A percentile compares a stretch with the other conserved stretches of the same genome.
These are phyloP conservation scores for Sporothrix phasma DNA, from an alignment of 2,329 filamentous ascomycete genomes.

Conservation along the genomic window DNA sequence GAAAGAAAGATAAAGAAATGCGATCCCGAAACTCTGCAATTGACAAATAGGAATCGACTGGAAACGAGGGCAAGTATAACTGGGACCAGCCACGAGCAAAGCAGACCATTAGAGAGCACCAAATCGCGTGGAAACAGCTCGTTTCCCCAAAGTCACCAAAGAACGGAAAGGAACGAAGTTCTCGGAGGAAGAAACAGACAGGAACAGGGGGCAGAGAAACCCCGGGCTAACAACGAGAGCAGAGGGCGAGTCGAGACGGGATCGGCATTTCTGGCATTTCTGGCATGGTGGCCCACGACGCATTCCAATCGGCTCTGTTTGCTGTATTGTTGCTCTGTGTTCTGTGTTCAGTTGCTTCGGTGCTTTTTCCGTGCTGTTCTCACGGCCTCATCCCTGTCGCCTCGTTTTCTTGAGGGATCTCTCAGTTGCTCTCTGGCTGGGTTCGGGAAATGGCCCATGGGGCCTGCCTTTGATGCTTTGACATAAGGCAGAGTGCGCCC, in stretches of 20 bases:
- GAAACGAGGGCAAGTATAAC: background rate
- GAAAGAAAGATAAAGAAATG: background rate
- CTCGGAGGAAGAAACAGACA: too few species aligned
- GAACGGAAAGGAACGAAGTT: too few species aligned
- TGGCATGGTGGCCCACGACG: background rate
- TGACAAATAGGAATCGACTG: background rate
- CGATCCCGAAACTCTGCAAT: background rate
- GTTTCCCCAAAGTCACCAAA: background rate
- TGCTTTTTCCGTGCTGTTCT: background rate
- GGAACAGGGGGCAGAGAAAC: too few species aligned
- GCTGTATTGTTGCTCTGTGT: background rate
- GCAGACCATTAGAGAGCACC: background rate
- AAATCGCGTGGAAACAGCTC: background rate
- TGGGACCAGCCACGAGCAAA: background rate
- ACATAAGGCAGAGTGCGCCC: background rate
- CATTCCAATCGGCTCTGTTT: conserved; percentile 11
- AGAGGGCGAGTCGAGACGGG: background rate
- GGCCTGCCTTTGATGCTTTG: background rate
- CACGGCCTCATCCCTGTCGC: conserved; percentile 7
- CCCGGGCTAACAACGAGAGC: background rate
- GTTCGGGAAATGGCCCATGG: background rate
- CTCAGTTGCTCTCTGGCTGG: background rate
- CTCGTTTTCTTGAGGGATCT: background rate
- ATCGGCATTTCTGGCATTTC: background rate
- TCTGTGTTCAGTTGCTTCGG: too few species aligned